Conservation (phyloP, 371 early-diverging fungal genomes). For the Mortierella sp. region DNA sequence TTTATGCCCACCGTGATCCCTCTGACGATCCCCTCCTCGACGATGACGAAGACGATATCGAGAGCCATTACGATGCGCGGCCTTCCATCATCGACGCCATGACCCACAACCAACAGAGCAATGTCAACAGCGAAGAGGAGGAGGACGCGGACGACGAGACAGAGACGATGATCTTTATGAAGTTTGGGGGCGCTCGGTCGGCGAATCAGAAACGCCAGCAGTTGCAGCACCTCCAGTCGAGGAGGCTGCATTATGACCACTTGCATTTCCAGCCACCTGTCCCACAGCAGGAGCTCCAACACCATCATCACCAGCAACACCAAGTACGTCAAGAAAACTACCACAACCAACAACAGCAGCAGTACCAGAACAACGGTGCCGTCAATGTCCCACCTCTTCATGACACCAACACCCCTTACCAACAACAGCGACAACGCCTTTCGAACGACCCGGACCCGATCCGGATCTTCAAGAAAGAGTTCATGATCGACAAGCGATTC, state of each 20-base stretch:
- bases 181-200: slow-evolving; percentile 25
- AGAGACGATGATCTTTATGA: slow-evolving; percentile 20
- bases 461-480: slow-evolving; percentile 31
- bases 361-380: background rate
- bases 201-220: background rate
- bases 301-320: background rate
- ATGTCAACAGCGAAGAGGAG: slow-evolving; percentile 9
- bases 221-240: background rate
- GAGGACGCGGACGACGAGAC: slow-evolving; percentile 31
- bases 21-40: background rate
- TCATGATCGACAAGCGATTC: slow-evolving; percentile 38
- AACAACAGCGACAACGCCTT: background rate
- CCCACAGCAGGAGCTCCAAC: background rate
- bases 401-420: background rate
- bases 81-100: background rate
- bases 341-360: background rate
- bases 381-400: slow-evolving; percentile 4
- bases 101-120: background rate
- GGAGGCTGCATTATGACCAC: background rate
- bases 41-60: slow-evolving; percentile 1
- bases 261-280: background rate
- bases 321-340: background rate
- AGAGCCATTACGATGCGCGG: background rate
- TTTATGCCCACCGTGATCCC: slow-evolving; percentile 2
- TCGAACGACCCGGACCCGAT: slow-evolving; percentile 15